These are phyloP conservation scores for Plenodomus lindquistii DNA, from an alignment of 2,329 filamentous ascomycete species.

Conservation along the genomic window DNA sequence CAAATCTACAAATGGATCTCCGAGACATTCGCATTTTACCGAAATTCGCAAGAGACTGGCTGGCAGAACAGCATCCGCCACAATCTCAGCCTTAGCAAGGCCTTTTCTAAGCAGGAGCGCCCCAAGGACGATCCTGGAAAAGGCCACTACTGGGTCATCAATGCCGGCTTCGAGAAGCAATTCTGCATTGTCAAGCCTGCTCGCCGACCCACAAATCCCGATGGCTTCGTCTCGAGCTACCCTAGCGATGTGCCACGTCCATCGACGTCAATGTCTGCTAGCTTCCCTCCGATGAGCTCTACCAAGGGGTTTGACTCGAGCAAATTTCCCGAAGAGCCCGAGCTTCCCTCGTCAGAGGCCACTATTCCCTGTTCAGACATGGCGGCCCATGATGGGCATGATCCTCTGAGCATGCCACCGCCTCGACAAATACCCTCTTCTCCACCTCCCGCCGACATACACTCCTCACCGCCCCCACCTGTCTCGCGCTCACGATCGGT, in stretches of 20 bases:
- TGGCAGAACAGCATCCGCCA: slow-evolving; percentile 99
- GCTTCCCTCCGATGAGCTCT: slow-evolving; percentile 42
- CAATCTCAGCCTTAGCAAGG: slow-evolving; percentile 95
- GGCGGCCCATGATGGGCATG: slow-evolving; percentile 53
- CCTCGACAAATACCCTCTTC: slow-evolving; percentile 64
- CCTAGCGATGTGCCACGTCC: slow-evolving; percentile 41
- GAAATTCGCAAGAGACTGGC: slow-evolving; percentile 75
- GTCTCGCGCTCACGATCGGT: slow-evolving; percentile 61
- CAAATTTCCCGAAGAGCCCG: slow-evolving; percentile 56
- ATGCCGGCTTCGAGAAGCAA: slow-evolving; percentile 82
- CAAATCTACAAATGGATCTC: slow-evolving; percentile 99
- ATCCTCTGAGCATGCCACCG: slow-evolving; percentile 49
- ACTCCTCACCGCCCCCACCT: slow-evolving; percentile 92
- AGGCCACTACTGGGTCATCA: slow-evolving; percentile 95
- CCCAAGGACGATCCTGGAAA: slow-evolving; percentile 98
- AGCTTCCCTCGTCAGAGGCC: slow-evolving; percentile 54
- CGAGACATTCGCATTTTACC: slow-evolving; percentile 88
- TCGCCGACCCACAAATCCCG: slow-evolving; percentile 56
- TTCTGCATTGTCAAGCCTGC: slow-evolving; percentile 86
- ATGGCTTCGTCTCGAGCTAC: slow-evolving; percentile 38
- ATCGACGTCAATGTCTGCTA: slow-evolving; percentile 44
- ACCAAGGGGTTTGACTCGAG: slow-evolving; percentile 54
- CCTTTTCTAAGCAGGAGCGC: slow-evolving; percentile 91
- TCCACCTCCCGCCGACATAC: slow-evolving; percentile 71
- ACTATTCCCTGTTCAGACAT: slow-evolving; percentile 57